phyloP scores from a whole-genome alignment of 116 monocot species.

The Phalaenopsis hybrid region DNA sequence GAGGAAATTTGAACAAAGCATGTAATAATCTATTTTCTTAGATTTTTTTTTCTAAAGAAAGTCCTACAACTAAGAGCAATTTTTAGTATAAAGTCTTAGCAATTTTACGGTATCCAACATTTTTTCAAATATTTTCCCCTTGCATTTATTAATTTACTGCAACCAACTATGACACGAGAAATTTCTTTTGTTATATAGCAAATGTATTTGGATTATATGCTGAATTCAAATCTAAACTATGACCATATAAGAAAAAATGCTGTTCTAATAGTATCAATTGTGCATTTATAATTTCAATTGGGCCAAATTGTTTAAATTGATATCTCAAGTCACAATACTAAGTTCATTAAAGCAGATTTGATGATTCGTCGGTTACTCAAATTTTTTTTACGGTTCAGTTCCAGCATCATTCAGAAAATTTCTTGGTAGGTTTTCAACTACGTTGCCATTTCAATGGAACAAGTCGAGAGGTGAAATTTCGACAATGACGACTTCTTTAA shows the following conservation, averaged over 20 bases:
- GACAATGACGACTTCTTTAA: neutral
- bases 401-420: neutral
- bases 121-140: neutral
- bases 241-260: neutral
- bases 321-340: neutral
- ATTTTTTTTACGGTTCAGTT: neutral
- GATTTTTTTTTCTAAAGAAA: neutral
- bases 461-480: neutral
- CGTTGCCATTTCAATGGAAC: neutral
- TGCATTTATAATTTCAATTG: constrained; percentile 1
- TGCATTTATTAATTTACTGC: neutral
- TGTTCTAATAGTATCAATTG: neutral
- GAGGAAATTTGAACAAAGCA: neutral
- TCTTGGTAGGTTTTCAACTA: neutral
- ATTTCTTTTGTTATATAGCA: neutral
- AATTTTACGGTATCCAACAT: neutral
- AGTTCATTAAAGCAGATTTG: neutral
- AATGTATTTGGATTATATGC: neutral
- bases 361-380: neutral
- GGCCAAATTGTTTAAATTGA: neutral
- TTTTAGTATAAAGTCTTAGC: neutral
- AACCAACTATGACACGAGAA: neutral
- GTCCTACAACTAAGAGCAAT: neutral
- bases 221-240: neutral
- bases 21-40: neutral